A percentile compares a stretch with the other conserved stretches of the same genome.
These are phyloP conservation scores for Cryptosporidium meleagridis DNA, from an alignment of 169 alveolate genomes.

Conservation along the genomic window DNA sequence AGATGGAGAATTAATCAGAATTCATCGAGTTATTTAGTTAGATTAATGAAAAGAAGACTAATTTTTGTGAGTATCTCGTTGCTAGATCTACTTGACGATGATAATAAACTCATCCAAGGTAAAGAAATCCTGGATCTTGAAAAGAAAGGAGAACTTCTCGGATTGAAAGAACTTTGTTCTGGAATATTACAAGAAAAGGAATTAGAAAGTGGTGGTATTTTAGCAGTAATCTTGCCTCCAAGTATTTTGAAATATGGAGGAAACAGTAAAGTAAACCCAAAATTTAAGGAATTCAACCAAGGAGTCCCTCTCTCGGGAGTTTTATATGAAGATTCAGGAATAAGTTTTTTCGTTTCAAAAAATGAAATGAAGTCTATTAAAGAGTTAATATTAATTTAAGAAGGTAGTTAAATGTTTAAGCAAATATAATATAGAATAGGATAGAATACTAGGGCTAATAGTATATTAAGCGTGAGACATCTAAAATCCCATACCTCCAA, in stretches of 20 bases:
- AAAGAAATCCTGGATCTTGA: background rate
- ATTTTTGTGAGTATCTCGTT: constrained; percentile 22
- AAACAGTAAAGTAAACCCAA: constrained; percentile 10
- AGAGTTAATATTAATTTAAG: constrained; percentile 8
- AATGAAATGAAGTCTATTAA: constrained; percentile 32
- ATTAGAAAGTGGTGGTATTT: constrained; percentile 36
- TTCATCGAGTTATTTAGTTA: constrained; percentile 3
- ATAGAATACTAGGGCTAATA: background rate
- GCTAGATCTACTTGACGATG: background rate
- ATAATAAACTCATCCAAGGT: background rate
- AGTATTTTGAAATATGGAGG: constrained; percentile 10
- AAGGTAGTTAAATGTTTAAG: background rate
- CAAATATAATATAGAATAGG: constrained; percentile 2
- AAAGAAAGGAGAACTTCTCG: constrained; percentile 13
- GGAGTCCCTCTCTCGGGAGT: constrained; percentile 33
- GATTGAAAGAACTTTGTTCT: constrained; percentile 15
- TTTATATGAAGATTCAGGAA: constrained; percentile 28
- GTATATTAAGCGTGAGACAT: background rate
- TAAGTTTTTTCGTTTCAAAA: constrained; percentile 18
- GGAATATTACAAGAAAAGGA: background rate
- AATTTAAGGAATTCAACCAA: constrained; percentile 15
- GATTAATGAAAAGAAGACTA: constrained; percentile 48
- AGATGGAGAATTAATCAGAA: constrained; percentile 47
- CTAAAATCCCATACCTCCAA: constrained; percentile 59
- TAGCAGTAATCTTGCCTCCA: constrained; percentile 32